These are phyloP conservation scores for Zygosaccharomyces pseudobailii DNA, from an alignment of 1,139 yeast genomes.

Conservation along the genomic window DNA sequence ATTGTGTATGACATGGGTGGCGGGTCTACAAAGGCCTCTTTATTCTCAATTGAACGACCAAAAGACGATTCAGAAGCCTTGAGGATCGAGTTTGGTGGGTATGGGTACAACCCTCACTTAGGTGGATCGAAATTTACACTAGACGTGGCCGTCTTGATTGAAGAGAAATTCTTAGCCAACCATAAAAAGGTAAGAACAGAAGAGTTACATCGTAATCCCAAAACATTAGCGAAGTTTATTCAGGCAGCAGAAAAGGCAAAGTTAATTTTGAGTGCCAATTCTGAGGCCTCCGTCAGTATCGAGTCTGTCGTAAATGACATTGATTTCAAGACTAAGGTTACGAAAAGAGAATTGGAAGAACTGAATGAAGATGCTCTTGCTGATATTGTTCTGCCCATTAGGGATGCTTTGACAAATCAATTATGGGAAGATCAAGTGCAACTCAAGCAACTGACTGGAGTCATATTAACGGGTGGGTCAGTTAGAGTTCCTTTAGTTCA, in stretches of 20 bases:
- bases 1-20: slow-evolving; percentile 90
- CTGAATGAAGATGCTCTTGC: slow-evolving; percentile 42
- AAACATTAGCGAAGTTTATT: slow-evolving; percentile 63
- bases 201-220: slow-evolving; percentile 45
- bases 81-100: slow-evolving; percentile 61
- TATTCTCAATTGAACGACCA: slow-evolving; percentile 56
- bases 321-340: slow-evolving; percentile 62
- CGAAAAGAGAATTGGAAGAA: slow-evolving; percentile 76
- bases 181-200: slow-evolving; percentile 37
- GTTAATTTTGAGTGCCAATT: slow-evolving; percentile 77
- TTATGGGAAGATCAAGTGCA: slow-evolving; percentile 30
- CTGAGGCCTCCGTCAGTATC: slow-evolving; percentile 65
- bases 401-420: slow-evolving; percentile 43
- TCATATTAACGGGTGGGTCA: slow-evolving; percentile 86
- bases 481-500: slow-evolving; percentile 88
- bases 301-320: slow-evolving; percentile 67
- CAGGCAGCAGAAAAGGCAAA: slow-evolving; percentile 88
- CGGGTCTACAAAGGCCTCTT: slow-evolving; percentile 81
- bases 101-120: slow-evolving; percentile 57
- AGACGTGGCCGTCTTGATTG: slow-evolving; percentile 55
- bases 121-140: slow-evolving; percentile 77
- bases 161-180: slow-evolving; percentile 49
- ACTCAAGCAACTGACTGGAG: slow-evolving; percentile 50
- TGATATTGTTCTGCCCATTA: slow-evolving; percentile 52
- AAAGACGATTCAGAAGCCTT: slow-evolving; percentile 38